Percentiles rank a stretch among this genome's conserved stretches.
Conservation (phyloP, 805 yeast genomes). For the Yamadazyma olivae region DNA sequence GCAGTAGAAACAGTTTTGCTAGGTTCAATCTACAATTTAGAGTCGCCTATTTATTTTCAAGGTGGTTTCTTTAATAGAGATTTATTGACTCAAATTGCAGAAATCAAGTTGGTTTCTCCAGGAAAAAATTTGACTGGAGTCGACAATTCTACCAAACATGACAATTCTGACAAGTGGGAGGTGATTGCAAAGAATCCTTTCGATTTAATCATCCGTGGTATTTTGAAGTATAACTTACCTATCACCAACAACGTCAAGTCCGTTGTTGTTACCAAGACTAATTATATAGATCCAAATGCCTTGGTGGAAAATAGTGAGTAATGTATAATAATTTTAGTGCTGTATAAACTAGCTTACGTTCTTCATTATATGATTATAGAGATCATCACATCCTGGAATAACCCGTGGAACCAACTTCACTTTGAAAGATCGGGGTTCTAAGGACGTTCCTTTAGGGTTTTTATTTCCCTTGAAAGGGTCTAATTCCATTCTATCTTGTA, state of each 20-base stretch:
- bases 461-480: slow-evolving; percentile 52
- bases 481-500: slow-evolving; percentile 32
- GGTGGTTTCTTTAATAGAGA: slow-evolving; percentile 76
- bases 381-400: slow-evolving; percentile 16
- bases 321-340: no score
- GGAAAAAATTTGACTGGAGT: slow-evolving; percentile 46
- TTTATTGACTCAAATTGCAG: slow-evolving; percentile 58
- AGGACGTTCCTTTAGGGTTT: slow-evolving; percentile 56
- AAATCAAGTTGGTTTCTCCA: slow-evolving; percentile 70
- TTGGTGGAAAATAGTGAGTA: neutral
- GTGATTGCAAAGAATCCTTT: slow-evolving; percentile 74
- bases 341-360: no score
- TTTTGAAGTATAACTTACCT: slow-evolving; percentile 73
- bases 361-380: slow-evolving; percentile 13
- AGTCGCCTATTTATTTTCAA: slow-evolving; percentile 67
- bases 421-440: slow-evolving; percentile 51
- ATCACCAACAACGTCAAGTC: slow-evolving; percentile 49
- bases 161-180: slow-evolving; percentile 64
- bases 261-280: slow-evolving; percentile 58
- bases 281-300: slow-evolving; percentile 50
- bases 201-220: slow-evolving; percentile 81
- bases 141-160: slow-evolving; percentile 24
- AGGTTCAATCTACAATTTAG: slow-evolving; percentile 66
- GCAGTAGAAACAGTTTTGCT: slow-evolving; percentile 64
- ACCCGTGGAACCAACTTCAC: slow-evolving; percentile 22